These are phyloP conservation scores for Metschnikowia cerradonensis DNA, from an alignment of 805 yeast species.

Conservation along the genomic window DNA sequence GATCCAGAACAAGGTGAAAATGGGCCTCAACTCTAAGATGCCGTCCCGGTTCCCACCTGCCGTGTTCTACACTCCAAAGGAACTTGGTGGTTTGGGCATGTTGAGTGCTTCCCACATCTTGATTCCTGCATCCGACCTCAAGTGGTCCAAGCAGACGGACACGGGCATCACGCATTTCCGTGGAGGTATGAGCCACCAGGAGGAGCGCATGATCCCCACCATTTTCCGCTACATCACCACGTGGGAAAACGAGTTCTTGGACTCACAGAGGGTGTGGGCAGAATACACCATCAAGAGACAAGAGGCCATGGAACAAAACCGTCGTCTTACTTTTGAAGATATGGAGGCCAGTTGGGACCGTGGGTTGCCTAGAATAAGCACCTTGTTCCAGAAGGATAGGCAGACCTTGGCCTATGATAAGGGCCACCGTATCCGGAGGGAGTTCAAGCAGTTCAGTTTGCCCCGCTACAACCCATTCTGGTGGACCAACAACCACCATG, in stretches of 20 bases:
- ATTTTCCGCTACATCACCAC: conserved; percentile 87
- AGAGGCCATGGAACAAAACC: conserved; percentile 80
- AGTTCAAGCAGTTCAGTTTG: conserved; percentile 68
- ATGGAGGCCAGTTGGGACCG: conserved; percentile 94
- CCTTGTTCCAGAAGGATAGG: conserved; percentile 90
- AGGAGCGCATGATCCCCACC: conserved; percentile 83
- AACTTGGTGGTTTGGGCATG: conserved; percentile 97
- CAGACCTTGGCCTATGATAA: conserved; percentile 93
- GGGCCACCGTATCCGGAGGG: conserved; percentile 82
- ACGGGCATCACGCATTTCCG: conserved; percentile 93
- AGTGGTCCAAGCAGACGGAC: conserved; percentile 91
- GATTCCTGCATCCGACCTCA: conserved; percentile 87
- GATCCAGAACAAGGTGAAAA: conserved; percentile 88
- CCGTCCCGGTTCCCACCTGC: conserved; percentile 99
- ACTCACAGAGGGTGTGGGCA: conserved; percentile 96
- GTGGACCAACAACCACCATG: conserved; percentile 95
- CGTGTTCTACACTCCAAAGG: conserved; percentile 96
- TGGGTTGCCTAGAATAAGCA: conserved; percentile 94
- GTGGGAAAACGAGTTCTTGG: conserved; percentile 95
- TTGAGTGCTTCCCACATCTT: conserved; percentile 92
- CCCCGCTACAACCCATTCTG: conserved; percentile 83
- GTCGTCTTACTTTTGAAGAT: conserved; percentile 87
- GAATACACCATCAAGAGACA: conserved; percentile 88
- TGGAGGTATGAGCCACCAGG: conserved; percentile 84
- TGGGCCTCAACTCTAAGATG: conserved; percentile 96